Base-by-base conservation (phyloP, 2,329 filamentous ascomycete species). In the Fusarium sp. region DNA sequence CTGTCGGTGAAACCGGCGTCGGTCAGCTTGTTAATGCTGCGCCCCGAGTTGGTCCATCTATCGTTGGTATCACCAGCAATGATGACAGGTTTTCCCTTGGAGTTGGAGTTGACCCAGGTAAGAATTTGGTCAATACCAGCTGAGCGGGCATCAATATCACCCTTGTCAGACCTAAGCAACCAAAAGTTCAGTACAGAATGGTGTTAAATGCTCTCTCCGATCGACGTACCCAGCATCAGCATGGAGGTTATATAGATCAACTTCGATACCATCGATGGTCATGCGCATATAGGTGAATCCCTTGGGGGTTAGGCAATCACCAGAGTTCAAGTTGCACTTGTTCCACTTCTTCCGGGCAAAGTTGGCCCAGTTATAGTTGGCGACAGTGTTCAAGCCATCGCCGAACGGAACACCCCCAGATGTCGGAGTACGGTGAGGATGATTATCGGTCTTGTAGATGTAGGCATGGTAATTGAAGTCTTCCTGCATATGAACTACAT, bases 391-490 rank as follows among this genome's bases (percentile, higher is more conserved):
- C 61, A 93, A 82, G 2, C 91, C 91, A 59, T 86, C 88, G 11
- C 91, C 91, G 72, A 93, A 85, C 0, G 84, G 87, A 1, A 90
- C 91, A 27, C 89, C 89, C n/a, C 91, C 91, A 6, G 89, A 91
- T 3, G 91, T 93, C 0, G 89, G 79, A 1, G 91, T 92, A 62
- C 91, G 86, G 80, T 88, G 87, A 5, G 88, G 84, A 75, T 92
- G 90, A 49, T 84, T 85, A 78, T 91, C 89, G 16, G 87, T 88
- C 11, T 83, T 83, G 80, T 92, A 93, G 72, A 93, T 86, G 65
- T 86, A 85, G 10, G 89, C 87, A 74, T 93, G 90, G 80, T 89
- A 93, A 81, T 92, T 92, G 84, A 92, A 92, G 79, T 92, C 90
- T 84, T 92, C 91, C 79, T 93, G 91, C 16, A 91, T 83, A 72